Evolutionary conservation across 202 grass and related monocot genomes (phyloP).

Genomic region (Zoysia matrella): DNA sequence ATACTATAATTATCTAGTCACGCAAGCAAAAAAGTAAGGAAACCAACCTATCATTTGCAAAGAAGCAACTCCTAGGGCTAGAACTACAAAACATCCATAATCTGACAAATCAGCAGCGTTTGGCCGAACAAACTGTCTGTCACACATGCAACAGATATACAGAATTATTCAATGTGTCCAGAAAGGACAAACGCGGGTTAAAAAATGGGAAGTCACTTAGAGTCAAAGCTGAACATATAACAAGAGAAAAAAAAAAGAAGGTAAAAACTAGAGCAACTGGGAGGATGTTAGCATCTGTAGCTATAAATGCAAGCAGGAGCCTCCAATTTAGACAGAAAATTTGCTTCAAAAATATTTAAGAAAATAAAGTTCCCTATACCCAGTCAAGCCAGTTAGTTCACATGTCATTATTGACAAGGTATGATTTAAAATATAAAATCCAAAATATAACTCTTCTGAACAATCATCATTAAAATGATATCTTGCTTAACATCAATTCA

Average conservation of each 20-base stretch:
- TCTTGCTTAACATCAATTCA: conserved; percentile 23
- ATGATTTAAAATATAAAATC: not conserved
- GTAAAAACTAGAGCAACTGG: not conserved
- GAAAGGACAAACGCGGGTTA: conserved; percentile 16
- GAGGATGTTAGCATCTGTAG: conserved; percentile 1
- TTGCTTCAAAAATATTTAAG: too few species aligned
- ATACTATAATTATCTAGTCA: conserved; percentile 19
- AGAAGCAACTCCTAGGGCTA: too few species aligned
- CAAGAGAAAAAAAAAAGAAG: conserved; percentile 2
- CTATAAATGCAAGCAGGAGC: conserved; percentile 25
- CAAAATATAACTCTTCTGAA: conserved; percentile 10
- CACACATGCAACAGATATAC: conserved; percentile 50
- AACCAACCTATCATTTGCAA: too few species aligned
- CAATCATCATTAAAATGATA: conserved; percentile 5
- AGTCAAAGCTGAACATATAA: not conserved
- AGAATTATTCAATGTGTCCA: not conserved
- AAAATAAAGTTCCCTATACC: not conserved
- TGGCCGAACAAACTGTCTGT: conserved; percentile 93
- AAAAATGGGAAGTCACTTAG: not conserved
- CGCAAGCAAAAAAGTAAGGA: conserved; percentile 33
- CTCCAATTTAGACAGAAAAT: conserved; percentile 5
- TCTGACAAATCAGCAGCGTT: too few species aligned
- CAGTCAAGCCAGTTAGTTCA: conserved; percentile 3
- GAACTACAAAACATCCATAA: too few species aligned
- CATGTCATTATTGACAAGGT: conserved; percentile 12